phyloP scores from a whole-genome alignment of 495 filamentous ascomycete genomes.

The Aspergillus homomorphus region DNA sequence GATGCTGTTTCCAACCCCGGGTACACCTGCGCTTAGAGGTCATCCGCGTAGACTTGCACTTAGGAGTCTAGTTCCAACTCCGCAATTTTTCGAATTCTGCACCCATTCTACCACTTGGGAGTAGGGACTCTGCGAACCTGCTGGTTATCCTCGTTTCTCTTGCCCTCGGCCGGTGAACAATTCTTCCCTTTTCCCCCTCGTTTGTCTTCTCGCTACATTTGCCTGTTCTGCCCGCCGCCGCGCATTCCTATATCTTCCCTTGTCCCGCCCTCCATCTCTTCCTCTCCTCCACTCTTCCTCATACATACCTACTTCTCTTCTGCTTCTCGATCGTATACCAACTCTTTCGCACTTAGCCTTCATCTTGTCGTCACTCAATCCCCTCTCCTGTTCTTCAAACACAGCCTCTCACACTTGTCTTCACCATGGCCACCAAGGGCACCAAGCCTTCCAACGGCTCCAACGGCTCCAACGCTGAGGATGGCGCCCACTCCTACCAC shows the following conservation, averaged over 20 bases:
- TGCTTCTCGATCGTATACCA: neutral
- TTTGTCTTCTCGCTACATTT: neutral
- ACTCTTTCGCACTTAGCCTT: conserved; percentile 8
- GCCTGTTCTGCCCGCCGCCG: neutral
- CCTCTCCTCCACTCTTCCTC: conserved; percentile 4
- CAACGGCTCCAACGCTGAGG: conserved; percentile 24
- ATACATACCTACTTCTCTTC: neutral
- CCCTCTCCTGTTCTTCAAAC: too few relatives aligned
- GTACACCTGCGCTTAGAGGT: conserved; percentile 43
- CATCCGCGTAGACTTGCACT: conserved; percentile 56
- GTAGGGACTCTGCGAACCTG: too few relatives aligned
- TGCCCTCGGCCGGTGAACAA: neutral
- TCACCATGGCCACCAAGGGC: conserved; percentile 42
- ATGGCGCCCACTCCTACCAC: conserved; percentile 62
- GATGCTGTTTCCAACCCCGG: conserved; percentile 6
- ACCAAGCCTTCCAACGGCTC: conserved; percentile 18
- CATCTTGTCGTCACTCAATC: conserved; percentile 5
- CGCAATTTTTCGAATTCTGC: conserved; percentile 18
- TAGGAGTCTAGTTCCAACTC: conserved; percentile 53
- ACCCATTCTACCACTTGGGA: conserved; percentile 7
- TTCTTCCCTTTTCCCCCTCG: neutral
- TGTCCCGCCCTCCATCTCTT: conserved; percentile 2
- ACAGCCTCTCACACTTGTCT: conserved; percentile 7
- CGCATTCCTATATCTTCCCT: conserved; percentile 11
- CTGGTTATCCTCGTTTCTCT: neutral